A percentile compares a stretch with the other conserved stretches of the same genome.
Evolutionary conservation across 225 moss, liverwort and hornwort species (phyloP).

Genomic region (Anthoceros angustus): DNA sequence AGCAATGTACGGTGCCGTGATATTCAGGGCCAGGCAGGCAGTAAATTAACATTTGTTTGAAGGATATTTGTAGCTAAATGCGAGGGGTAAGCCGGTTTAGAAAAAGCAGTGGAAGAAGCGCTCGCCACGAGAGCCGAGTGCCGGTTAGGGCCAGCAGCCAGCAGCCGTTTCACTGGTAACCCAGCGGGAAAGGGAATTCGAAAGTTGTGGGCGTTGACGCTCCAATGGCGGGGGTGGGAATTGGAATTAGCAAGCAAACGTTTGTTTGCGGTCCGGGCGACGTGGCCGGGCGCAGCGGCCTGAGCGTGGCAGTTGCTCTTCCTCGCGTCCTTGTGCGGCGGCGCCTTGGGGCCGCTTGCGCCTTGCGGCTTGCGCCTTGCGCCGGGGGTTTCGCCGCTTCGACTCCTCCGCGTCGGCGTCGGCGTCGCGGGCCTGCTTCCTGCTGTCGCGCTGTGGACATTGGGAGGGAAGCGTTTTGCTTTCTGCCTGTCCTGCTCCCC

Average conservation of each 20-base stretch:
- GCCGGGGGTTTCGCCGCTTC: background rate
- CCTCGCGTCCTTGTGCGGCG: background rate
- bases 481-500: background rate
- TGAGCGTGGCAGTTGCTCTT: constrained; percentile 5
- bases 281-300: background rate
- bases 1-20: no score
- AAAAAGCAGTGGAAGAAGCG: background rate
- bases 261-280: background rate
- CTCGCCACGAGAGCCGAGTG: background rate
- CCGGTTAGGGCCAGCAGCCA: no score
- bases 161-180: no score
- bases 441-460: background rate
- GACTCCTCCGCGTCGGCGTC: background rate
- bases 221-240: no score
- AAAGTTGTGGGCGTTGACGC: no score
- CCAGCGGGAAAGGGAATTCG: no score
- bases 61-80: no score
- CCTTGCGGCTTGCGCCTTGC: background rate
- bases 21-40: no score
- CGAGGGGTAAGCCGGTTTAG: background rate
- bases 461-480: no score
- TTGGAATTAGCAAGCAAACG: background rate
- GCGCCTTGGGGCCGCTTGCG: no score
- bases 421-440: background rate
- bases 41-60: no score